A percentile compares a stretch with the other conserved stretches of the same genome.
Evolutionary conservation across 768 basidiomycete species (phyloP).

Genomic region (Leccinum subgranulosum): DNA sequence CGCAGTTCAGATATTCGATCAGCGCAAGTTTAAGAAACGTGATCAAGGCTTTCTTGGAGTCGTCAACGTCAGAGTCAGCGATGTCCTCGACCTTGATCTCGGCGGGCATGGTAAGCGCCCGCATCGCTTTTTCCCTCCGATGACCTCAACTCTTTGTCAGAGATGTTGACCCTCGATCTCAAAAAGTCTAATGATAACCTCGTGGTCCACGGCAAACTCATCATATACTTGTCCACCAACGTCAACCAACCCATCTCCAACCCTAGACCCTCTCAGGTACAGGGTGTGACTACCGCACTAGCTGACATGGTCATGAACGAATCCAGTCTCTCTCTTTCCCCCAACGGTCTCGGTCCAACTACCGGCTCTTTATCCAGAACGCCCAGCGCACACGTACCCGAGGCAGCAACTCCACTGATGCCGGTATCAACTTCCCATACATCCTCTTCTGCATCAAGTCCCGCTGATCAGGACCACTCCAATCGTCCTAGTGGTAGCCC

Average conservation of each 20-base stretch:
- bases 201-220: constrained; percentile 96
- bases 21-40: constrained; percentile 97
- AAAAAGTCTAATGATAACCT: constrained; percentile 99
- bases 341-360: constrained; percentile 32
- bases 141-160: constrained; percentile 37
- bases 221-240: constrained; percentile 94
- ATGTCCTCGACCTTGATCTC: constrained; percentile 86
- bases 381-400: constrained; percentile 66
- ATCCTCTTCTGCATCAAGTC: constrained; percentile 23
- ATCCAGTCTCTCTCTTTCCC: constrained; percentile 59
- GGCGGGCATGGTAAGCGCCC: constrained; percentile 82
- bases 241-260: constrained; percentile 80
- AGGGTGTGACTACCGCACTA: constrained; percentile 56
- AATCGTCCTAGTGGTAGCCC: constrained; percentile 33
- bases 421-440: constrained; percentile 38
- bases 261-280: constrained; percentile 72
- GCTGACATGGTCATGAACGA: constrained; percentile 58
- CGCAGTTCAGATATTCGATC: constrained; percentile 98
- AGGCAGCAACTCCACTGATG: constrained; percentile 41
- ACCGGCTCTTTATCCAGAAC: constrained; percentile 55
- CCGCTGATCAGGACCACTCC: constrained; percentile 29
- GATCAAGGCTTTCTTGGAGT: constrained; percentile 99
- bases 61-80: constrained; percentile 89
- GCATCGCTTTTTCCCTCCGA: not conserved
- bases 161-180: constrained; percentile 94